Percentiles rank a stretch among this genome's conserved stretches.
These are phyloP conservation scores for Stagonosporopsis cucurbitacearum DNA, from an alignment of 2,329 filamentous ascomycete species.

Conservation along the genomic window DNA sequence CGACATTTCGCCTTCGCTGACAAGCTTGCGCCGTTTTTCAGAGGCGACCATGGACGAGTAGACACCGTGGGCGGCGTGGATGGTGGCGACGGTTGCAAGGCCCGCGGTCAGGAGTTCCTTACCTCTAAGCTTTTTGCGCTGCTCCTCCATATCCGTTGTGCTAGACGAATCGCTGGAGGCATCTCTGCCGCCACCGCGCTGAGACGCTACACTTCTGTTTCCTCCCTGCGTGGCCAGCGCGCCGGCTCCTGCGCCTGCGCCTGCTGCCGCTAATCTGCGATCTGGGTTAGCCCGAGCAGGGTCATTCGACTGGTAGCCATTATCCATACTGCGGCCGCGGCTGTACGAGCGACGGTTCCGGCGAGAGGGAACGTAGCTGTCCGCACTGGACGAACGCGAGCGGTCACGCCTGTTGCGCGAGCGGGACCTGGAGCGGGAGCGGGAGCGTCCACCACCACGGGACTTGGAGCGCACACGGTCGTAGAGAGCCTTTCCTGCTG, in stretches of 20 bases:
- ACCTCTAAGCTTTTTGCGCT: constrained; percentile 68
- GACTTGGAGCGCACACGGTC: constrained; percentile 63
- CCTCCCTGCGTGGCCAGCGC: constrained; percentile 37
- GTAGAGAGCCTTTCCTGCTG: constrained; percentile 59
- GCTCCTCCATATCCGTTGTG: constrained; percentile 68
- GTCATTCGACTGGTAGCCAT: constrained; percentile 45
- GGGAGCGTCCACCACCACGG: constrained; percentile 55
- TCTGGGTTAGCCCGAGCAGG: constrained; percentile 45
- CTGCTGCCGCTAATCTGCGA: constrained; percentile 47
- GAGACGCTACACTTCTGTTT: constrained; percentile 19
- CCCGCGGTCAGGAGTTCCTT: constrained; percentile 71
- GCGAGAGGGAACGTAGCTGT: constrained; percentile 59
- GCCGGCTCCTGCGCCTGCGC: constrained; percentile 46
- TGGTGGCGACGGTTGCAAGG: constrained; percentile 71
- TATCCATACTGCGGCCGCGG: constrained; percentile 52
- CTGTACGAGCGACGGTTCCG: constrained; percentile 47
- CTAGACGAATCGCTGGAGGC: constrained; percentile 54
- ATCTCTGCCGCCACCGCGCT: constrained; percentile 27
- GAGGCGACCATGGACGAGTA: constrained; percentile 69
- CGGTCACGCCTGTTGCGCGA: constrained; percentile 55
- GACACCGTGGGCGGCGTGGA: constrained; percentile 71
- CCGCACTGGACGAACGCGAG: constrained; percentile 55
- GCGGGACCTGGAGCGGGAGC: constrained; percentile 50
- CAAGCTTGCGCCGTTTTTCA: constrained; percentile 64
- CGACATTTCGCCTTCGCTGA: constrained; percentile 69